Evolutionary conservation across 257 asterid genomes (phyloP).

Genomic region (Ilex asprella): DNA sequence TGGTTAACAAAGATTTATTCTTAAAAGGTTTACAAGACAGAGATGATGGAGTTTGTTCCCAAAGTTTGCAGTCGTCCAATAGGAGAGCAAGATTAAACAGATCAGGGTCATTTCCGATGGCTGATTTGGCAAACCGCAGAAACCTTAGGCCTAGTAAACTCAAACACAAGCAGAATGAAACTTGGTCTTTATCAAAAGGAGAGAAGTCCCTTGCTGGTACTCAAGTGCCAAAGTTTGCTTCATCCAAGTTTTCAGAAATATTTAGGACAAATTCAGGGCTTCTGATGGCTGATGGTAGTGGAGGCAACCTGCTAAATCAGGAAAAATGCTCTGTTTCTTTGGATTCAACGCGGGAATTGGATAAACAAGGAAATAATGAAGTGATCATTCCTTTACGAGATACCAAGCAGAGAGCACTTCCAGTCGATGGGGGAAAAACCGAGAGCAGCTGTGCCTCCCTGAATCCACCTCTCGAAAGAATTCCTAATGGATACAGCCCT

Average conservation of each 20-base stretch:
- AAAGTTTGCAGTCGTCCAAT: conserved; percentile 21
- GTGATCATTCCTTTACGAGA: too few relatives aligned
- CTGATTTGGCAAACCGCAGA: conserved; percentile 21
- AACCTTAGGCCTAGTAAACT: conserved; percentile 54
- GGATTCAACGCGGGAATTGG: not conserved
- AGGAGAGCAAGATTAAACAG: conserved; percentile 30
- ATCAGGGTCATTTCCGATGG: conserved; percentile 67
- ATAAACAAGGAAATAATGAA: too few relatives aligned
- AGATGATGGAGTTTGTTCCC: conserved; percentile 30
- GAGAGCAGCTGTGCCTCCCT: too few relatives aligned
- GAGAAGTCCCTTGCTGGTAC: conserved; percentile 15
- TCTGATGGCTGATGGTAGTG: conserved; percentile 10
- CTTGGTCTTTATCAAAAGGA: conserved; percentile 43
- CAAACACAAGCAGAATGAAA: conserved; percentile 61
- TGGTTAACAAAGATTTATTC: conserved; percentile 45
- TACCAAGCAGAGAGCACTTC: too few relatives aligned
- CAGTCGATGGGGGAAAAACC: too few relatives aligned
- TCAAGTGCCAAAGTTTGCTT: conserved; percentile 10
- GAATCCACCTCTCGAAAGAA: too few relatives aligned
- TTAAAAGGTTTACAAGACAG: conserved; percentile 26
- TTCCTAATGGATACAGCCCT: too few relatives aligned
- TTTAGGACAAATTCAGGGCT: conserved; percentile 17
- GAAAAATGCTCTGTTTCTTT: conserved; percentile 6
- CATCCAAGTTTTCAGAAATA: conserved; percentile 11
- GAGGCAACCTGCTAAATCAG: conserved; percentile 8